Percentiles rank a stretch among this genome's conserved stretches.
Evolutionary conservation across 2,329 filamentous ascomycete species (phyloP).

Genomic region (Intubia oerlemansii): DNA sequence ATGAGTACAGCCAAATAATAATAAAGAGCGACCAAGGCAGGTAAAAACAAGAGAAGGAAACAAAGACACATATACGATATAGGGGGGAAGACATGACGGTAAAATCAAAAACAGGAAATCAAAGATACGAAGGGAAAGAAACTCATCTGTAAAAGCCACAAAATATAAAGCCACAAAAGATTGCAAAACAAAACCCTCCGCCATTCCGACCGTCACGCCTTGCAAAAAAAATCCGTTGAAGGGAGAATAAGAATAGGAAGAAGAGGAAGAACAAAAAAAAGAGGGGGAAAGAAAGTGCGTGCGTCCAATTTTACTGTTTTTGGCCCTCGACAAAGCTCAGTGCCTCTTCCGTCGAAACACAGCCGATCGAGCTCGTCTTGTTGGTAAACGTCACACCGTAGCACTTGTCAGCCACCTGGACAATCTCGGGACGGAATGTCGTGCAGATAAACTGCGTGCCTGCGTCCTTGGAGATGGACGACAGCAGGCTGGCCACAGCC

Average conservation of each 20-base stretch:
- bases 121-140: too few relatives aligned
- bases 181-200: constrained; percentile 1
- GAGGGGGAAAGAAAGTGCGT: neutral
- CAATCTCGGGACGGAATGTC: constrained; percentile 92
- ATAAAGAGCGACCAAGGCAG: neutral
- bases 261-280: neutral
- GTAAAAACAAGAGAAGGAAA: neutral
- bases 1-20: neutral
- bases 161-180: too few relatives aligned
- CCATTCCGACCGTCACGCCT: constrained; percentile 5
- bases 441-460: constrained; percentile 88
- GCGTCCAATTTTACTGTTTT: too few relatives aligned
- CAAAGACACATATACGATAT: neutral
- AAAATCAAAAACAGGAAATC: constrained; percentile 1
- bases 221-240: constrained; percentile 4
- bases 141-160: too few relatives aligned
- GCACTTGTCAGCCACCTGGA: constrained; percentile 88
- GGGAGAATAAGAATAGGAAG: neutral
- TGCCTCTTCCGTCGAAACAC: constrained; percentile 69
- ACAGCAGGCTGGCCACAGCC: constrained; percentile 74
- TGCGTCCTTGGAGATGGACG: constrained; percentile 49
- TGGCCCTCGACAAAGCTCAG: constrained; percentile 89
- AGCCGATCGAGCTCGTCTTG: constrained; percentile 88
- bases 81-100: too few relatives aligned
- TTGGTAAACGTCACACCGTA: constrained; percentile 89